Evolutionary conservation across 2,329 filamentous ascomycete genomes (phyloP).

Genomic region (Epichloe festucae): DNA sequence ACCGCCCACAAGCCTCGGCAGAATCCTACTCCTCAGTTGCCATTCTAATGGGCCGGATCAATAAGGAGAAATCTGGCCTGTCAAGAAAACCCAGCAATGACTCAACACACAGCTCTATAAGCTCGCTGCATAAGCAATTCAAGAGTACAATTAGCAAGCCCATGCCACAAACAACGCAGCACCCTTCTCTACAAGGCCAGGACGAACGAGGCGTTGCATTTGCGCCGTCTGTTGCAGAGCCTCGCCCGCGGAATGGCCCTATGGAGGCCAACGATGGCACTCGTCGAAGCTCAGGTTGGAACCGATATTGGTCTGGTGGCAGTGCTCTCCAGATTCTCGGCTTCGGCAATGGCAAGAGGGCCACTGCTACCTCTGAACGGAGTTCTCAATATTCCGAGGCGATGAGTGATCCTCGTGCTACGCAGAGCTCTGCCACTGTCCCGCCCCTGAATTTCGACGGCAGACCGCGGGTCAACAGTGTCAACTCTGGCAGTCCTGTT

Average conservation of each 20-base stretch:
- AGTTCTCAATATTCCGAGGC: constrained; percentile 42
- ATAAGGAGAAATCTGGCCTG: constrained; percentile 30
- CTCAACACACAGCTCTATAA: constrained; percentile 32
- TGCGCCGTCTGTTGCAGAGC: constrained; percentile 19
- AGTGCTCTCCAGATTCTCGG: constrained; percentile 54
- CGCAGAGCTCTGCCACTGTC: constrained; percentile 55
- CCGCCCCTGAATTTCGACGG: constrained; percentile 56
- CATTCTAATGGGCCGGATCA: constrained; percentile 51
- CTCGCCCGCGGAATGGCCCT: constrained; percentile 22
- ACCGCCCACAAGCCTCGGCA: constrained; percentile 38
- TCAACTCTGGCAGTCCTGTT: constrained; percentile 57
- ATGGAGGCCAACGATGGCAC: constrained; percentile 27
- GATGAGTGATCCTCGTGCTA: constrained; percentile 28
- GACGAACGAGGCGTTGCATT: constrained; percentile 30
- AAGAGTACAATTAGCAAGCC: constrained; percentile 51
- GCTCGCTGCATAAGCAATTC: constrained; percentile 48
- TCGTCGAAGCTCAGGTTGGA: constrained; percentile 61
- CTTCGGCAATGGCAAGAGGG: constrained; percentile 36
- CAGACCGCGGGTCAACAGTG: constrained; percentile 49
- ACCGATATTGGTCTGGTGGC: constrained; percentile 64
- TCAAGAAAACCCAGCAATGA: constrained; percentile 44
- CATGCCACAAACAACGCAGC: constrained; percentile 32
- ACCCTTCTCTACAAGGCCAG: constrained; percentile 21
- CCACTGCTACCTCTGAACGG: constrained; percentile 40
- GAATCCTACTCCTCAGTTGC: constrained; percentile 51